These are phyloP conservation scores for Aspergillus sclerotiicarbonarius DNA, from an alignment of 495 filamentous ascomycete genomes.

Conservation along the genomic window DNA sequence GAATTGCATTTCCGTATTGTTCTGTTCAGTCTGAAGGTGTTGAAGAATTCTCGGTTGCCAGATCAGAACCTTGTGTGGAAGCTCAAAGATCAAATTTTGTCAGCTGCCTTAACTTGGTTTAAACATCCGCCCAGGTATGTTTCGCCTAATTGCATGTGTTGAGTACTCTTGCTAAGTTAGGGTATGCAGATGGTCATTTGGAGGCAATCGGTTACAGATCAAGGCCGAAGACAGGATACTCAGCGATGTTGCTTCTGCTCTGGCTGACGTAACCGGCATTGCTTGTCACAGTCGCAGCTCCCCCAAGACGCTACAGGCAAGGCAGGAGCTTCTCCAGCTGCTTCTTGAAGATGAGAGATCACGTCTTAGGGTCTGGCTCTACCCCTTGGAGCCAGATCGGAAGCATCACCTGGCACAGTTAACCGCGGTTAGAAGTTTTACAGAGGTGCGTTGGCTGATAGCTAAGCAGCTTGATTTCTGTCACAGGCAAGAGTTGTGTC, in stretches of 20 bases:
- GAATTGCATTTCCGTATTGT: constrained; percentile 88
- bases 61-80: constrained; percentile 62
- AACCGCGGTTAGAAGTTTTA: constrained; percentile 28
- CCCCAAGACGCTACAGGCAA: constrained; percentile 65
- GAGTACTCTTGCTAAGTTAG: constrained; percentile 17
- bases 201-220: constrained; percentile 86
- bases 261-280: constrained; percentile 57
- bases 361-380: constrained; percentile 85
- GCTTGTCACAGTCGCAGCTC: constrained; percentile 52
- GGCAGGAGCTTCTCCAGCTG: constrained; percentile 74
- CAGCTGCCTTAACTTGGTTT: constrained; percentile 87
- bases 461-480: neutral
- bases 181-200: constrained; percentile 76
- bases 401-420: constrained; percentile 51
- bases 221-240: constrained; percentile 88
- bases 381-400: constrained; percentile 69
- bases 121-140: constrained; percentile 63
- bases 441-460: constrained; percentile 26
- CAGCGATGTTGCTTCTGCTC: constrained; percentile 64
- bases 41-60: constrained; percentile 65
- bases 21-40: constrained; percentile 73
- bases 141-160: neutral
- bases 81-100: constrained; percentile 83
- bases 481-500: neutral
- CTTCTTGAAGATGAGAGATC: constrained; percentile 83